Conservation (phyloP, 192 early-diverging fungal species). For the Umbelopsis sp. region DNA sequence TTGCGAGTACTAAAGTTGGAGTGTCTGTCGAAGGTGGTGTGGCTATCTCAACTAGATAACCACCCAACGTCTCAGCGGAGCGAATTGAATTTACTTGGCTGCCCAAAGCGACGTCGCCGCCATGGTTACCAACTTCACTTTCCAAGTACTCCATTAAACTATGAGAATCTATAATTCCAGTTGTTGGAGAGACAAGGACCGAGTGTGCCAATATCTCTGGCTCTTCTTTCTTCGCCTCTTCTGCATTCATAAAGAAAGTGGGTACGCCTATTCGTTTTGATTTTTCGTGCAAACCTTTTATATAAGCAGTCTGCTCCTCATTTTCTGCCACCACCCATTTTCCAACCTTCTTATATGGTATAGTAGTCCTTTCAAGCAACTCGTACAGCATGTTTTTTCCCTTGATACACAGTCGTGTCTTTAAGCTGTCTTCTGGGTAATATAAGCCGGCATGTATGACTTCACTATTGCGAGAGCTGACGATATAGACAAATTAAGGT, state of each 20-base stretch:
- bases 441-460: conserved; percentile 91
- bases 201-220: conserved; percentile 58
- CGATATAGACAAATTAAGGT: neutral
- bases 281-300: conserved; percentile 59
- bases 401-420: conserved; percentile 75
- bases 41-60: conserved; percentile 54
- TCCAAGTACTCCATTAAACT: conserved; percentile 66
- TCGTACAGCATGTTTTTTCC: conserved; percentile 75
- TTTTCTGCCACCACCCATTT: conserved; percentile 82
- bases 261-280: conserved; percentile 56
- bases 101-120: conserved; percentile 57
- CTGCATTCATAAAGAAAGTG: conserved; percentile 49
- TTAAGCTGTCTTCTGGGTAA: conserved; percentile 74
- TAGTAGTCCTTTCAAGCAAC: conserved; percentile 50
- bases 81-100: conserved; percentile 52
- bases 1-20: conserved; percentile 56
- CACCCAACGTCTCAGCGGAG: neutral
- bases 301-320: conserved; percentile 52
- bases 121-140: conserved; percentile 43
- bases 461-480: conserved; percentile 82
- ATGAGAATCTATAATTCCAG: conserved; percentile 86
- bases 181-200: conserved; percentile 69
- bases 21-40: conserved; percentile 45
- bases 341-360: conserved; percentile 60
- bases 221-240: conserved; percentile 51